Percentiles rank a stretch among this genome's conserved stretches.
phyloP scores from a whole-genome alignment of 306 rosid genomes.

The Prunus kanzakura region DNA sequence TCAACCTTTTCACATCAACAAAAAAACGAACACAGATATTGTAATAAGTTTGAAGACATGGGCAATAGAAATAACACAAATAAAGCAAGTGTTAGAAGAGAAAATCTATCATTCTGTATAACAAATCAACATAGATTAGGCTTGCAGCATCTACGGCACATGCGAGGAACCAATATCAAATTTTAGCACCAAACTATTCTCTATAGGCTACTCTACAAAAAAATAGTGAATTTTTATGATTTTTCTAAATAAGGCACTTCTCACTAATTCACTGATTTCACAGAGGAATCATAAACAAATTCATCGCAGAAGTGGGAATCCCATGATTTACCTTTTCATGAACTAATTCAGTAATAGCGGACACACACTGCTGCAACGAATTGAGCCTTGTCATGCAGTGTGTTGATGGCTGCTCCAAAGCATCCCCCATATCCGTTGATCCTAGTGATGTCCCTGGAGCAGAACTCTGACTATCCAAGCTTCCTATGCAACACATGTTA shows the following conservation, averaged over 20 bases:
- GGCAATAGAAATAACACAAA: conserved; percentile 6
- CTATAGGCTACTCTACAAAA: background rate
- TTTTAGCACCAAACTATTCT: background rate
- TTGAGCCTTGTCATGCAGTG: conserved; percentile 73
- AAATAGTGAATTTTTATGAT: background rate
- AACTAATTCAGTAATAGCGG: conserved; percentile 72
- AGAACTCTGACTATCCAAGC: conserved; percentile 87
- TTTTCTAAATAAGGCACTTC: background rate
- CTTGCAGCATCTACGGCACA: background rate
- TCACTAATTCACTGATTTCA: background rate
- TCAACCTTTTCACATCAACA: conserved; percentile 40
- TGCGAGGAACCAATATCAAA: background rate
- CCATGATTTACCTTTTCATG: conserved; percentile 62
- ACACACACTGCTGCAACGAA: conserved; percentile 81
- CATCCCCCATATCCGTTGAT: conserved; percentile 69
- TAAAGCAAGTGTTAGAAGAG: background rate
- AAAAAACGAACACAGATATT: background rate
- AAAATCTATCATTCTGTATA: background rate
- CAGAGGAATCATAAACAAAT: background rate
- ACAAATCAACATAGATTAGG: background rate
- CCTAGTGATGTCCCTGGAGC: conserved; percentile 85
- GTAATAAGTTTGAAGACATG: conserved; percentile 4
- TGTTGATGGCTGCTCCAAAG: conserved; percentile 76
- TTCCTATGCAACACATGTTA: conserved; percentile 59
- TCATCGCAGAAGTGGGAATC: background rate